Evolutionary conservation across 495 filamentous ascomycete genomes (phyloP).

Genomic region (Entonaema liquescens): DNA sequence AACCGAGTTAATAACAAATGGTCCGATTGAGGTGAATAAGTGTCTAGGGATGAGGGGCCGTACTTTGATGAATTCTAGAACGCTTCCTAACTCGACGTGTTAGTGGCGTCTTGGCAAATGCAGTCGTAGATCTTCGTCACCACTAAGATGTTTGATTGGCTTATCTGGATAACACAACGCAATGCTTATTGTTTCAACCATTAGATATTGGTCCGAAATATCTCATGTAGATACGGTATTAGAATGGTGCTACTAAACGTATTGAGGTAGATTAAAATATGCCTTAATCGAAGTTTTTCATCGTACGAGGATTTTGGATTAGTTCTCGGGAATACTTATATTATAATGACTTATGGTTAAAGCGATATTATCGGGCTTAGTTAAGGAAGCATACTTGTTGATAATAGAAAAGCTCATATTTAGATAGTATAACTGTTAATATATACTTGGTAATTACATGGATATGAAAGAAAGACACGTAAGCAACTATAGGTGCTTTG

Average conservation of each 20-base stretch:
- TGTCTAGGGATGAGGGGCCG: slow-evolving; percentile 1
- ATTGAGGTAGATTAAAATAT: neutral
- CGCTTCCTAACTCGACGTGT: slow-evolving; percentile 10
- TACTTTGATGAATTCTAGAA: slow-evolving; percentile 26
- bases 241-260: neutral
- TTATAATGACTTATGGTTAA: too few species aligned
- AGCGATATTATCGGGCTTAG: too few species aligned
- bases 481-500: neutral
- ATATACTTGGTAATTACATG: too few species aligned
- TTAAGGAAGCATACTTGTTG: too few species aligned
- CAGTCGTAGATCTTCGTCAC: slow-evolving; percentile 37
- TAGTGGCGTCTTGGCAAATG: slow-evolving; percentile 12
- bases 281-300: neutral
- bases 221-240: slow-evolving; percentile 13
- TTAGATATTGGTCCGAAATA: slow-evolving; percentile 7
- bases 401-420: too few species aligned
- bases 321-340: neutral
- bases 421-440: too few species aligned
- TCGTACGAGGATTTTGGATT: neutral
- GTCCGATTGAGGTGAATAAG: slow-evolving; percentile 4
- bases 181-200: neutral
- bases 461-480: neutral
- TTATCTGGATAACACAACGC: slow-evolving; percentile 30
- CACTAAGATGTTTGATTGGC: slow-evolving; percentile 26
- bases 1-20: neutral